Evolutionary conservation across 139 green algal species (phyloP), one percentile per base, ranked within the genome.

Genomic region (Chlamydomonas sp.): DNA sequence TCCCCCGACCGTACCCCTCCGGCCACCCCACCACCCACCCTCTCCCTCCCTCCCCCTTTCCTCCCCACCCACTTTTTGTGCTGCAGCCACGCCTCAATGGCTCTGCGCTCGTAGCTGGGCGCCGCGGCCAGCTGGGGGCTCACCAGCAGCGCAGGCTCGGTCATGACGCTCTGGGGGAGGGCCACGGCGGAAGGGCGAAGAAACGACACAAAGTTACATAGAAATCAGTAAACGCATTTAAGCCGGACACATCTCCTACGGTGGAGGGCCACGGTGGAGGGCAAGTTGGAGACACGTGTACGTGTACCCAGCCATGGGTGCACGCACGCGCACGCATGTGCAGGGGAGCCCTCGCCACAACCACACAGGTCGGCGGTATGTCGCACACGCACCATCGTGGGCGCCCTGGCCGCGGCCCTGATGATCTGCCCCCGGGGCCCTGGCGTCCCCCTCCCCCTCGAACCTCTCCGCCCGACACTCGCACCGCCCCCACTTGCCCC

Each of bases 131-230:
- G 82, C 72, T 87, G 82, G 71, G 82, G 82, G n/a, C 82, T 87
- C 20, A 87, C 12, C 71, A 87, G 82, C 82, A 87, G 82, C 60
- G 71, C 61, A 16, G 82, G 82, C 72, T 87, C 71, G 15, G 17
- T 5, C 71, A 87, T 80, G 12, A 87, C 69, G 16, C 12, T 14
- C 66, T 71, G 66, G 10, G 12, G 66, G 10, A 71, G 66, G 10
- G 66, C 10, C 66, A 71, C 10, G 10, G 12, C 10, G 10, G 12
- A 14, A 10, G 12, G 66, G 66, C 10, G 66, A 10, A 71, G 66
- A 10, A 71, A 14, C 66, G 12, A 14, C 66, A 71, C 10, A 10
- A 71, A 71, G 10, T 14, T 10, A 14, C 66, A 18, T 14, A 71
- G 10, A 10, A 10, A 14, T 10, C 66, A 14, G 10, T 14, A 31